phyloP scores from a whole-genome alignment of 2,329 filamentous ascomycete genomes.

The Calonectria pseudoturangicola region DNA sequence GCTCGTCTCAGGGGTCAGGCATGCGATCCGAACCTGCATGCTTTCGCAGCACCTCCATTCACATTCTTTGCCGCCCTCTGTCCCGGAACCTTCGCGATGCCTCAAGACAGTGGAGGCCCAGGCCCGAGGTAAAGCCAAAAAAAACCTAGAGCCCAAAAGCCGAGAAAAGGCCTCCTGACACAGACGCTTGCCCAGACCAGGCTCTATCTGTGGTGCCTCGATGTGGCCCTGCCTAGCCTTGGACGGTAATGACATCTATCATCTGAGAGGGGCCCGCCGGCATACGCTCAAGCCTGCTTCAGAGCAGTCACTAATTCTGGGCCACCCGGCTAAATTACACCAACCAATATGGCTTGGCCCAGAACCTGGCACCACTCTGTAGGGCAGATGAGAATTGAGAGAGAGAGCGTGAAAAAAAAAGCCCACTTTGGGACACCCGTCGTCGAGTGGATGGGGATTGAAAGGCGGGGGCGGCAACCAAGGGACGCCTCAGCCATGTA shows the following conservation, averaged over 20 bases:
- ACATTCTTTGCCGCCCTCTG: constrained; percentile 7
- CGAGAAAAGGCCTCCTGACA: background rate
- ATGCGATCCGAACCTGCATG: constrained; percentile 11
- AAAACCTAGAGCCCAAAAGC: constrained; percentile 5
- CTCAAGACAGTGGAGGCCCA: background rate
- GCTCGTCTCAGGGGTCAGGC: constrained; percentile 39
- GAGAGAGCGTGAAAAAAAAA: background rate
- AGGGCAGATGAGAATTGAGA: background rate
- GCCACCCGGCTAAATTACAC: background rate
- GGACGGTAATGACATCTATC: constrained; percentile 7
- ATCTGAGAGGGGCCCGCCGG: background rate
- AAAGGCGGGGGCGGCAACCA: constrained; percentile 22
- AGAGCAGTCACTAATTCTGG: background rate
- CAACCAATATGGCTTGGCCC: background rate
- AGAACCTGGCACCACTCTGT: background rate
- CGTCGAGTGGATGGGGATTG: background rate
- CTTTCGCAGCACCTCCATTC: background rate
- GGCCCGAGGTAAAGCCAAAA: background rate
- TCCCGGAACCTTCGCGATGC: constrained; percentile 16
- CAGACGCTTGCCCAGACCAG: background rate
- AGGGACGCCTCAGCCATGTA: background rate
- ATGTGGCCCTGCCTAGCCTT: background rate
- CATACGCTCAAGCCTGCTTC: constrained; percentile 2
- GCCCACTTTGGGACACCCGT: background rate
- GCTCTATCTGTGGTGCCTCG: background rate